phyloP scores from a whole-genome alignment of 352 stramenopile species.

The Globisporangium spinosum region DNA sequence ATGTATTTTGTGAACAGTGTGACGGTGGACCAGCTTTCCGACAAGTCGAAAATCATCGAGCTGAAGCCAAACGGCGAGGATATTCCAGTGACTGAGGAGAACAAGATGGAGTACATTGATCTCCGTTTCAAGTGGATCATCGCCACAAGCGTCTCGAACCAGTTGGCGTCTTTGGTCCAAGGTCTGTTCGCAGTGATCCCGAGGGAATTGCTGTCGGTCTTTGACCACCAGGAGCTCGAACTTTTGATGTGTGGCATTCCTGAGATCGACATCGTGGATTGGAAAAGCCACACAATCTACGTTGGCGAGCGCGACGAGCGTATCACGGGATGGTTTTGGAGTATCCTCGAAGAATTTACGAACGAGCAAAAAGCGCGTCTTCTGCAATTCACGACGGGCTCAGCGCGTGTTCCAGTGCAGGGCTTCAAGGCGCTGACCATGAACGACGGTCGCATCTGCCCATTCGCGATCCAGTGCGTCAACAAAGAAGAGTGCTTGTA shows the following conservation, averaged over 20 bases:
- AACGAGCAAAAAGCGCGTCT: constrained; percentile 95
- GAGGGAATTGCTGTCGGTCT: constrained; percentile 92
- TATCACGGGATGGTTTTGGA: constrained; percentile 97
- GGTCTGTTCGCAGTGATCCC: constrained; percentile 97
- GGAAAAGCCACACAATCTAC: constrained; percentile 97
- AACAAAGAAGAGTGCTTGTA: constrained; percentile 77
- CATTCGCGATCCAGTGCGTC: constrained; percentile 86
- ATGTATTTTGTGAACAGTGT: constrained; percentile 34
- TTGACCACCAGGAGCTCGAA: constrained; percentile 96
- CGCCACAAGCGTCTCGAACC: constrained; percentile 64
- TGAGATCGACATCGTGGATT: constrained; percentile 95
- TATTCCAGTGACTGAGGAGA: constrained; percentile 95
- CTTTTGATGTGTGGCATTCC: constrained; percentile 97
- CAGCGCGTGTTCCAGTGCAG: constrained; percentile 90
- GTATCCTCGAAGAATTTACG: constrained; percentile 91
- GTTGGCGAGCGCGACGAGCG: constrained; percentile 79
- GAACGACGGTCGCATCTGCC: constrained; percentile 85
- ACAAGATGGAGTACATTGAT: constrained; percentile 96
- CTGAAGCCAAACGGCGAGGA: constrained; percentile 93
- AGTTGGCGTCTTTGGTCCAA: constrained; percentile 94
- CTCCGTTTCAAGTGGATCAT: constrained; percentile 88
- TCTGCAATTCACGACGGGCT: constrained; percentile 97
- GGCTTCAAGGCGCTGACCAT: constrained; percentile 87
- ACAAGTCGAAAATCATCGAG: constrained; percentile 89
- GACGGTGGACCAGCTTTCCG: constrained; percentile 63